Base-by-base conservation (phyloP, 2,329 filamentous ascomycete genomes). In the Talaromyces piceae region DNA sequence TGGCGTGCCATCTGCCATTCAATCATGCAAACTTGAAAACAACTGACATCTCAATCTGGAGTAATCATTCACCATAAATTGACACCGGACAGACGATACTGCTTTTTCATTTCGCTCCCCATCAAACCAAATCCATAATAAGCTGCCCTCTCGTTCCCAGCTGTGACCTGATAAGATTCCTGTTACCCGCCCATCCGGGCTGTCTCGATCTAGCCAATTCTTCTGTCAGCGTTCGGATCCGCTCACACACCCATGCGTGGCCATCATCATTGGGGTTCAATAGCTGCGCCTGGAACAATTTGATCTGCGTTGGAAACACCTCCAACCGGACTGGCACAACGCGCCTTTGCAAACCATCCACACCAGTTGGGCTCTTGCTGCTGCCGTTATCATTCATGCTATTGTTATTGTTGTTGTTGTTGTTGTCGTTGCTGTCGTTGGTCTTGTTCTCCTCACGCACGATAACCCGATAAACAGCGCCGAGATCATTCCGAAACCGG, bases 401-500 rank as follows among this genome's bases (percentile, higher is more conserved):
- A n/a, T n/a, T n/a, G n/a, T n/a, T n/a, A n/a, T n/a, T n/a, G n/a
- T n/a, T n/a, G n/a, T n/a, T n/a, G n/a, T n/a, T n/a, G n/a, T n/a
- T n/a, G n/a, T n/a, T n/a, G n/a, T n/a, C n/a, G n/a, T n/a, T n/a
- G n/a, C n/a, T n/a, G n/a, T n/a, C n/a, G n/a, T n/a, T n/a, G n/a
- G n/a, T n/a, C n/a, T n/a, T n/a, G 8, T 53, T 50, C 9, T 44
- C 52, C 39, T 58, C 57, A 20, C 48, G 48, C 2, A 71, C 63
- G 46, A 54, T 45, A 49, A 72, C 65, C 46, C 62, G 66, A 67
- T 69, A 72, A 13, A 70, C 53, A 18, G 65, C 69, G 13, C 68
- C 66, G 11, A 72, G 53, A 59, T 72, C 69, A 61, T 71, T 72
- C 47, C 68, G 56, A 57, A 53, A 72, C 33, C 60, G 56, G 22